Percentiles rank a stretch among this genome's conserved stretches.
These are phyloP conservation scores for Pleodorina starrii DNA, from an alignment of 139 green algal species.

Conservation along the genomic window DNA sequence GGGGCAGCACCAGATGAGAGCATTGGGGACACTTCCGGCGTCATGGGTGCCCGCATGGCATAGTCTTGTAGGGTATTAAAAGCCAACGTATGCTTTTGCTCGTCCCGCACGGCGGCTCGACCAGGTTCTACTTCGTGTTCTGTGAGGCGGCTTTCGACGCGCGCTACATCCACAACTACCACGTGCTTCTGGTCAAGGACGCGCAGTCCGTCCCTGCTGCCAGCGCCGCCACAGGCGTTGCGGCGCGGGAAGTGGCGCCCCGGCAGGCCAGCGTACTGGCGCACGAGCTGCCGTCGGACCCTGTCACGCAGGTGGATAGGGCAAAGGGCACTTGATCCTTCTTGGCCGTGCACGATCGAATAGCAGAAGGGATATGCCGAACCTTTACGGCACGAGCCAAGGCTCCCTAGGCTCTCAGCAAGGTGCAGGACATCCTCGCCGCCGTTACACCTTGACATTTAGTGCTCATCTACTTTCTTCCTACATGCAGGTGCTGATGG, in stretches of 20 bases:
- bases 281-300: constrained; percentile 65
- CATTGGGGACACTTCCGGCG: no score
- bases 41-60: no score
- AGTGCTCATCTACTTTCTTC: neutral
- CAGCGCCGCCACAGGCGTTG: neutral
- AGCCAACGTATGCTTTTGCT: no score
- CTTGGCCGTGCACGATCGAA: no score
- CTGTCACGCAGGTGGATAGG: constrained; percentile 64
- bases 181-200: constrained; percentile 83
- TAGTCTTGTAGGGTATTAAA: no score
- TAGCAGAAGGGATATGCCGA: no score
- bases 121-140: constrained; percentile 95
- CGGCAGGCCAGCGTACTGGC: constrained; percentile 30
- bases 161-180: constrained; percentile 91
- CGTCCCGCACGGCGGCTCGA: neutral
- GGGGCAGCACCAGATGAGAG: no score
- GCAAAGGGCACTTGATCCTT: no score
- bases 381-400: no score
- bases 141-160: constrained; percentile 94
- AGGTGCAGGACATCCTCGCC: no score
- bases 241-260: neutral
- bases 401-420: no score
- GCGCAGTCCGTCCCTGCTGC: neutral
- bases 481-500: constrained; percentile 73
- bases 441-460: no score